Percentiles rank a stretch among this genome's conserved stretches.
These are phyloP conservation scores for Linderniella brevidens DNA, from an alignment of 257 asterid species.

Conservation along the genomic window DNA sequence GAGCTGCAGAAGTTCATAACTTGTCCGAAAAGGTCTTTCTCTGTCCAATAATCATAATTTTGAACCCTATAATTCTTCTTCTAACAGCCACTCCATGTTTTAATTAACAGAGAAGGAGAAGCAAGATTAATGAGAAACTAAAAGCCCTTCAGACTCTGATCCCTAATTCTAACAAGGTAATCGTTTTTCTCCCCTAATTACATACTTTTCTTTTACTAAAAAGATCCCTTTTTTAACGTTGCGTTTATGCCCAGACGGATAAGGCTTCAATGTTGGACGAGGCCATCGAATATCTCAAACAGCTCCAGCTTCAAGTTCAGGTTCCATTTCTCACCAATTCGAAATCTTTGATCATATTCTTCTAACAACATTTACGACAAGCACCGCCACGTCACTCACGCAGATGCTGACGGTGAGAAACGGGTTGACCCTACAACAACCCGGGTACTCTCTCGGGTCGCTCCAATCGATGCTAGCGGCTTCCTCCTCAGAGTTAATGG, in stretches of 20 bases:
- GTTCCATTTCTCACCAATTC: slow-evolving; percentile 29
- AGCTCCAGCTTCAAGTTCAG: slow-evolving; percentile 97
- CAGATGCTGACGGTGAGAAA: slow-evolving; percentile 90
- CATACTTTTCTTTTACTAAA: slow-evolving; percentile 3
- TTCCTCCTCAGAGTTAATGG: slow-evolving; percentile 27
- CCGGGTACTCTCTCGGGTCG: slow-evolving; percentile 45
- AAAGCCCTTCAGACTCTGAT: slow-evolving; percentile 84
- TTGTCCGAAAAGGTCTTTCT: slow-evolving; percentile 74
- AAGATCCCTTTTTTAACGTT: slow-evolving; percentile 6
- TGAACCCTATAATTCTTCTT: slow-evolving; percentile 4
- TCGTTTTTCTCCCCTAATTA: not conserved
- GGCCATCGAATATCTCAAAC: slow-evolving; percentile 92
- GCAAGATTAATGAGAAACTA: slow-evolving; percentile 85
- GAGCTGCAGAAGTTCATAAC: slow-evolving; percentile 93
- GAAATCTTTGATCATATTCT: not conserved
- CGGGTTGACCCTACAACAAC: slow-evolving; percentile 63
- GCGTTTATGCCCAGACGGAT: slow-evolving; percentile 46
- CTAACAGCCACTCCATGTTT: not conserved
- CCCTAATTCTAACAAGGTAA: slow-evolving; percentile 84
- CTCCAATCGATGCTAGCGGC: slow-evolving; percentile 39
- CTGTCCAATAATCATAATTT: slow-evolving; percentile 8
- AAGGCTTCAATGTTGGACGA: slow-evolving; percentile 98
- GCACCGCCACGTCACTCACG: no score
- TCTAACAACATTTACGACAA: slow-evolving; percentile 9
- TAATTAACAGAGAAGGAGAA: slow-evolving; percentile 70